phyloP scores from a whole-genome alignment of 176 grass and related monocot species.

The Pontederia crassipes region DNA sequence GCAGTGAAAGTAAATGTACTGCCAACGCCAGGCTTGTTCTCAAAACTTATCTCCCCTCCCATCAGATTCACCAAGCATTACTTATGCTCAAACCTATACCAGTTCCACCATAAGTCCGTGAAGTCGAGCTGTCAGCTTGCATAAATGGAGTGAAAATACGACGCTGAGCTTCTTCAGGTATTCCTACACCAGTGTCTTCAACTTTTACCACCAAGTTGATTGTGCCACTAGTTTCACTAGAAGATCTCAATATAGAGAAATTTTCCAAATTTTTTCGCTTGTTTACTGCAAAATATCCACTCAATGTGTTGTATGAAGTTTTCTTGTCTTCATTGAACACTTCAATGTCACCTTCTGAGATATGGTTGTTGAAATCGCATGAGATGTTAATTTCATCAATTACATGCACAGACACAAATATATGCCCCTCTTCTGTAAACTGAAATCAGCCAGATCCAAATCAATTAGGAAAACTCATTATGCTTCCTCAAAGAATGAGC shows the following conservation, averaged over 20 bases:
- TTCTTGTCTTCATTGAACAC: not conserved
- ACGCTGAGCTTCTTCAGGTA: conserved; percentile 46
- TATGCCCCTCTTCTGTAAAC: conserved; percentile 68
- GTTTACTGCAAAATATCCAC: conserved; percentile 45
- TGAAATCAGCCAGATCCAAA: conserved; percentile 19
- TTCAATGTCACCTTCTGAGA: conserved; percentile 14
- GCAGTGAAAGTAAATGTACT: conserved; percentile 59
- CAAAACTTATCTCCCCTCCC: conserved; percentile 42
- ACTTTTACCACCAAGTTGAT: conserved; percentile 51
- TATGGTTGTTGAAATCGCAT: conserved; percentile 4
- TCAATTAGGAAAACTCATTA: not conserved
- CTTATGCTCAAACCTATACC: conserved; percentile 79
- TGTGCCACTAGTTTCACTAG: conserved; percentile 19
- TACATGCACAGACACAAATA: conserved; percentile 63
- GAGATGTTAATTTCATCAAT: conserved; percentile 42
- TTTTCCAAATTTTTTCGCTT: conserved; percentile 33
- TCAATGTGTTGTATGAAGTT: conserved; percentile 35
- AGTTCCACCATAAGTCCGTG: conserved; percentile 64
- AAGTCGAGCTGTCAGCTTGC: conserved; percentile 76
- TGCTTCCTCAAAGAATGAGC: not conserved
- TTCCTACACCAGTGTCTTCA: conserved; percentile 75
- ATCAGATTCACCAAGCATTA: conserved; percentile 57
- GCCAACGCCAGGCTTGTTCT: conserved; percentile 38
- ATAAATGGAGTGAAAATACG: conserved; percentile 75
- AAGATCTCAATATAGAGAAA: conserved; percentile 33